phyloP scores from a whole-genome alignment of 768 basidiomycete species.

The Suillus luteus region DNA sequence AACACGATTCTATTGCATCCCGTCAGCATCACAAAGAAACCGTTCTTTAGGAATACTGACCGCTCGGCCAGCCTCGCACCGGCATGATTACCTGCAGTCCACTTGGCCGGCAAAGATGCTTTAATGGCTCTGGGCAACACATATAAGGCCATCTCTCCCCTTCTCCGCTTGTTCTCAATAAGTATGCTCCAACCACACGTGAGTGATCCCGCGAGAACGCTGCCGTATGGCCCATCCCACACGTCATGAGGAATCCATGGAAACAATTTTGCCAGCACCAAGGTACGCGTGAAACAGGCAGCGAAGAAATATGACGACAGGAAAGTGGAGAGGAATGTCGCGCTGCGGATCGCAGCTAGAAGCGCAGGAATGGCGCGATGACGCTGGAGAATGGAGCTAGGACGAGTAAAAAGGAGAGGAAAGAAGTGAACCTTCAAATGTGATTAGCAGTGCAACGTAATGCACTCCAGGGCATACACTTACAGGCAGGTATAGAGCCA shows the following conservation, averaged over 20 bases:
- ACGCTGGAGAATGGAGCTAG: constrained; percentile 50
- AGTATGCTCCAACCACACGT: constrained; percentile 76
- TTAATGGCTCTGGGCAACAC: constrained; percentile 73
- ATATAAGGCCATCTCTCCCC: constrained; percentile 81
- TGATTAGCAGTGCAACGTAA: neutral
- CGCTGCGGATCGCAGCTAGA: constrained; percentile 59
- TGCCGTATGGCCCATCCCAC: constrained; percentile 78
- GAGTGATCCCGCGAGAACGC: constrained; percentile 65
- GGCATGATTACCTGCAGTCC: constrained; percentile 46
- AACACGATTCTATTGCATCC: constrained; percentile 52
- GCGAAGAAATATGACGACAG: constrained; percentile 69
- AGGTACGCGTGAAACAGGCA: constrained; percentile 70
- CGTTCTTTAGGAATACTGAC: constrained; percentile 38
- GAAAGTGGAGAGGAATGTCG: constrained; percentile 72
- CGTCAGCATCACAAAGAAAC: constrained; percentile 15
- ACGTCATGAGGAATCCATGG: constrained; percentile 73
- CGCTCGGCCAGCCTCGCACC: constrained; percentile 51
- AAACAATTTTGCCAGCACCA: constrained; percentile 62
- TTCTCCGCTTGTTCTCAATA: constrained; percentile 69
- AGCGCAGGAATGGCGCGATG: constrained; percentile 43
- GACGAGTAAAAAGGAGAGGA: constrained; percentile 62
- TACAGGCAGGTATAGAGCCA: constrained; percentile 73
- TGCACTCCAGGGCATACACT: constrained; percentile 27
- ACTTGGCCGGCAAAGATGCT: constrained; percentile 57
- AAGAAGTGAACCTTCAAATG: constrained; percentile 65